Percentiles rank a stretch among this genome's conserved stretches.
Evolutionary conservation across 345 rosid genomes (phyloP).

Genomic region (Psidium friedrichsthalianum): DNA sequence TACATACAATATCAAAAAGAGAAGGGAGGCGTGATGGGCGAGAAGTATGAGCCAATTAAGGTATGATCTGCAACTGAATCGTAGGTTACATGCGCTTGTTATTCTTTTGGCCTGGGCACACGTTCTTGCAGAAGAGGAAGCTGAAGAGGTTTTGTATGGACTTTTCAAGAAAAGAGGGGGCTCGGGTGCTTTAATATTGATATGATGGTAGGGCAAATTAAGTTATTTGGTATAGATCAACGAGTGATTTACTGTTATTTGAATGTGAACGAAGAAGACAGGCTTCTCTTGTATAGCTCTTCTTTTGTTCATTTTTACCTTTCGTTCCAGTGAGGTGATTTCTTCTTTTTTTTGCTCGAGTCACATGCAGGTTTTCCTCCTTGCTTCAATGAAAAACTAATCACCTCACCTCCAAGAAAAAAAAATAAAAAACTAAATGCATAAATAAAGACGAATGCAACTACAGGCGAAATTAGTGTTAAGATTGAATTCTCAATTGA

Average conservation of each 20-base stretch:
- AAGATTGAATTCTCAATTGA: too few relatives aligned
- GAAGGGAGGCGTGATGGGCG: conserved; percentile 69
- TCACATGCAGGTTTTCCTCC: background rate
- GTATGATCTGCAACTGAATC: conserved; percentile 17
- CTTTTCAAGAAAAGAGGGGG: background rate
- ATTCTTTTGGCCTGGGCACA: background rate
- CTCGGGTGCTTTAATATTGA: background rate
- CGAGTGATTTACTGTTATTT: background rate
- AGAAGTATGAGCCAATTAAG: conserved; percentile 44
- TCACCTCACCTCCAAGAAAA: background rate
- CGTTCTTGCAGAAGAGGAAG: background rate
- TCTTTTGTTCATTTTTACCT: background rate
- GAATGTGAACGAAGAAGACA: background rate
- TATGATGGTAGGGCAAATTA: background rate
- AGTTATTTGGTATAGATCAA: background rate
- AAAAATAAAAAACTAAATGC: background rate
- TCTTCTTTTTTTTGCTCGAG: background rate
- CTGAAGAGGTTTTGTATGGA: background rate
- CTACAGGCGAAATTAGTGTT: too few relatives aligned
- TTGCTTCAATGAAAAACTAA: background rate
- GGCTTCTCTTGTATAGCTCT: background rate
- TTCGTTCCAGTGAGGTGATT: background rate
- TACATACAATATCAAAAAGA: conserved; percentile 71
- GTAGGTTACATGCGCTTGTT: background rate
- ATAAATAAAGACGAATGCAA: background rate